Conservation (phyloP, 2,329 filamentous ascomycete genomes). For the Aspergillus sp. region DNA sequence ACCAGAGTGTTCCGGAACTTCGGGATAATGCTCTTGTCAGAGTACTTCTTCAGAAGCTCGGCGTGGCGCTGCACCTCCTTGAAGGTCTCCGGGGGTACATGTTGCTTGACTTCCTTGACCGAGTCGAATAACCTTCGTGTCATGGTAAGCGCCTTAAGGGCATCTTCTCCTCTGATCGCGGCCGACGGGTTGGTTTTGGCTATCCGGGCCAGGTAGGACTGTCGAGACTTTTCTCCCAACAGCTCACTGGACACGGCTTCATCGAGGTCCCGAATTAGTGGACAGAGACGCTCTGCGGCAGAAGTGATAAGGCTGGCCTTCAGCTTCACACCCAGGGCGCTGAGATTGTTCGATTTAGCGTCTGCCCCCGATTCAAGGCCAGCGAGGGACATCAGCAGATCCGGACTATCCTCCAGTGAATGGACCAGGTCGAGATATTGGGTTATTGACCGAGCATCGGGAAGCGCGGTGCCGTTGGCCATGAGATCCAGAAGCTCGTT, state of each 20-base stretch:
- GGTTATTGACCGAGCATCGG: constrained; percentile 32
- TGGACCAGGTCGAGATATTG: constrained; percentile 34
- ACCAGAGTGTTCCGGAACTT: constrained; percentile 18
- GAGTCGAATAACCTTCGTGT: constrained; percentile 40
- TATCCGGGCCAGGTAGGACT: not conserved
- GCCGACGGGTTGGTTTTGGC: not conserved
- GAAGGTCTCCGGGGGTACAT: constrained; percentile 22
- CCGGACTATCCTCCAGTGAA: constrained; percentile 28
- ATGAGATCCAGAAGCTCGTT: constrained; percentile 67
- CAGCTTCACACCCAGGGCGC: constrained; percentile 29
- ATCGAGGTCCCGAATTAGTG: constrained; percentile 31
- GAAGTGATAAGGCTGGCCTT: constrained; percentile 25
- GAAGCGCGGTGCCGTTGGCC: constrained; percentile 37
- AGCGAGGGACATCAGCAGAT: constrained; percentile 30
- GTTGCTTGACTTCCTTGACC: constrained; percentile 24
- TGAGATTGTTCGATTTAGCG: constrained; percentile 18
- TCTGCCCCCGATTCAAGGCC: constrained; percentile 26
- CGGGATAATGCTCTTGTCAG: constrained; percentile 21
- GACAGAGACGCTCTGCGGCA: constrained; percentile 29
- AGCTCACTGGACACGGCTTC: constrained; percentile 28
- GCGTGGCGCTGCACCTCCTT: constrained; percentile 27
- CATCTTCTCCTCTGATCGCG: constrained; percentile 16
- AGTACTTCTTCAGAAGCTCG: constrained; percentile 34
- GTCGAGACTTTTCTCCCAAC: not conserved
- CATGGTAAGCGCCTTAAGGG: constrained; percentile 27